phyloP scores from a whole-genome alignment of 176 grass and related monocot genomes.

The Melocanna baccifera region DNA sequence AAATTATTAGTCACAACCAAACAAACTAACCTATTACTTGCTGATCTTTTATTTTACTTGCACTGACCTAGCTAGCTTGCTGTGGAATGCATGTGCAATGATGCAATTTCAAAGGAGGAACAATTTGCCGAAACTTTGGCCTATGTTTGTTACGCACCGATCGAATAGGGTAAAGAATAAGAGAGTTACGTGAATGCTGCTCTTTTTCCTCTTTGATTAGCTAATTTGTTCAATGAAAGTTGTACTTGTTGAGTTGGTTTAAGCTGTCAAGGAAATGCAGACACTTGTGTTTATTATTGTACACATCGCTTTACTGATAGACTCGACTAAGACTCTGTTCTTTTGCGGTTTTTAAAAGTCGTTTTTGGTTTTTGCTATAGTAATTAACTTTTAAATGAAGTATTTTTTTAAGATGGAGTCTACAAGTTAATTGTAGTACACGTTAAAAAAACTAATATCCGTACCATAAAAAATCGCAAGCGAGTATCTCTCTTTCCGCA shows the following conservation, averaged over 20 bases:
- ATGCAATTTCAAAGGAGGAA: constrained; percentile 1
- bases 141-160: not conserved
- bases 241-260: not conserved
- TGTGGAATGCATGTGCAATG: not conserved
- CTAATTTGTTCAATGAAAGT: not conserved
- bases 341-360: too few species aligned
- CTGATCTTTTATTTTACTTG: constrained; percentile 5
- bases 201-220: not conserved
- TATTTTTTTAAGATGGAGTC: too few species aligned
- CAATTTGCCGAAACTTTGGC: not conserved
- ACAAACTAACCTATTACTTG: too few species aligned
- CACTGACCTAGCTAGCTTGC: constrained; percentile 1
- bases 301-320: not conserved
- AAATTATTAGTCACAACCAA: too few species aligned
- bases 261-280: not conserved
- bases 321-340: not conserved
- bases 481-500: too few species aligned
- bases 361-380: too few species aligned
- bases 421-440: too few species aligned
- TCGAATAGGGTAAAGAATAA: not conserved
- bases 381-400: too few species aligned
- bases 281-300: not conserved
- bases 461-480: too few species aligned
- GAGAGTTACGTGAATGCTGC: not conserved
- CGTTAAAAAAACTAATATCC: too few species aligned